These are phyloP conservation scores for Backusella morwellensis DNA, from an alignment of 192 early-diverging fungal genomes.

Conservation along the genomic window DNA sequence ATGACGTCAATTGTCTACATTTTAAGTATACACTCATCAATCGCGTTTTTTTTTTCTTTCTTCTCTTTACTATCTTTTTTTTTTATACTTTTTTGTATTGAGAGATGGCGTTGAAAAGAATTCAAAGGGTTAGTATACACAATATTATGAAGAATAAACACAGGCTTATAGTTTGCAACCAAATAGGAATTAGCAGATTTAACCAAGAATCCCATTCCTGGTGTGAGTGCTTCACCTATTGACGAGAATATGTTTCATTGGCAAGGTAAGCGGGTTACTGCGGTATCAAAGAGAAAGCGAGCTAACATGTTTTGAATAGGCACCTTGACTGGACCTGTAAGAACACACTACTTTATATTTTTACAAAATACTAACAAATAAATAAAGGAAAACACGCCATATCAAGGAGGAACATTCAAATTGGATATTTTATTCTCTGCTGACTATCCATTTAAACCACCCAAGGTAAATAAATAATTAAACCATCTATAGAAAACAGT, in stretches of 20 bases:
- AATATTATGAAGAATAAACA: background rate
- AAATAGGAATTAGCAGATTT: conserved; percentile 66
- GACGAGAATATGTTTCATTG: conserved; percentile 68
- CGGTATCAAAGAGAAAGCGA: background rate
- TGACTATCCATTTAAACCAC: conserved; percentile 85
- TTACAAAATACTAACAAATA: background rate
- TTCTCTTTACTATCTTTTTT: background rate
- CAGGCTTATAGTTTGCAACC: background rate
- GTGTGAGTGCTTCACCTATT: conserved; percentile 47
- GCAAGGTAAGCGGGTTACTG: conserved; percentile 45
- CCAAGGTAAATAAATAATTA: conserved; percentile 43
- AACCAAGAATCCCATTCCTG: conserved; percentile 55
- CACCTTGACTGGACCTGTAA: background rate
- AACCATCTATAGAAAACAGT: background rate
- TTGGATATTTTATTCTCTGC: conserved; percentile 66
- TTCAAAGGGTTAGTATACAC: conserved; percentile 24
- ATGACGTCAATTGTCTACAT: background rate
- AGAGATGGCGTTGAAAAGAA: conserved; percentile 37
- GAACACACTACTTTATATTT: background rate
- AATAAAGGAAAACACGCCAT: conserved; percentile 51
- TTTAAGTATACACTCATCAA: background rate
- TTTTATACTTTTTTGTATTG: background rate
- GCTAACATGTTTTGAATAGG: background rate
- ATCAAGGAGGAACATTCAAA: conserved; percentile 70
- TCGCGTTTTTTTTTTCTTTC: background rate